Conservation (phyloP, 2,329 filamentous ascomycete genomes). For the Fusarium oligoseptatum region DNA sequence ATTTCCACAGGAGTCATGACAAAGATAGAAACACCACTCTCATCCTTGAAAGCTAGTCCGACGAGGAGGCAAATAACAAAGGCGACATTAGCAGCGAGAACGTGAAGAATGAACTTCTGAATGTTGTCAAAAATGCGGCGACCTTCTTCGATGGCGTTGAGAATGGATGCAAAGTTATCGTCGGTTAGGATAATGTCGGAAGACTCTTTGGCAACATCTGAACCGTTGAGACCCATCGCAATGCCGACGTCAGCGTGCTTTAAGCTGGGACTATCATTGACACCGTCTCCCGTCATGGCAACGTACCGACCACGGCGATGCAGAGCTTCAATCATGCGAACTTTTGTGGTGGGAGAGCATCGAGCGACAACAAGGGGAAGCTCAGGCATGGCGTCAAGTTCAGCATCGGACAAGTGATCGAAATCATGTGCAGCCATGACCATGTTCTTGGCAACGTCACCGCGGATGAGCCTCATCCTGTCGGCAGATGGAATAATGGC, state of each 20-base stretch:
- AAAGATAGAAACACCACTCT: slow-evolving; percentile 73
- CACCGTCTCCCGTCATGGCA: slow-evolving; percentile 79
- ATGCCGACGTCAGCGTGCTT: slow-evolving; percentile 78
- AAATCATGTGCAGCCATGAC: slow-evolving; percentile 75
- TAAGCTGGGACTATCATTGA: slow-evolving; percentile 77
- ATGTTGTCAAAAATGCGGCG: slow-evolving; percentile 79
- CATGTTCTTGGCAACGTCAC: slow-evolving; percentile 67
- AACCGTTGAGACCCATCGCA: slow-evolving; percentile 74
- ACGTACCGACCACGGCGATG: slow-evolving; percentile 73
- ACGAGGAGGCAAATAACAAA: slow-evolving; percentile 76
- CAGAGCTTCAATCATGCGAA: slow-evolving; percentile 81
- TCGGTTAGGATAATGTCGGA: slow-evolving; percentile 76
- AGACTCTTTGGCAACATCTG: slow-evolving; percentile 78
- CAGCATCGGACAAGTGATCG: slow-evolving; percentile 70
- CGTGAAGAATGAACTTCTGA: slow-evolving; percentile 77
- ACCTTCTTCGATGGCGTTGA: slow-evolving; percentile 71
- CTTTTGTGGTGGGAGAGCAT: slow-evolving; percentile 79
- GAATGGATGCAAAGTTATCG: slow-evolving; percentile 70
- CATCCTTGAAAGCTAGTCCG: slow-evolving; percentile 77
- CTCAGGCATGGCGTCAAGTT: slow-evolving; percentile 73
- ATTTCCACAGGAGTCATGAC: slow-evolving; percentile 78
- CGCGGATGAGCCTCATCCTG: slow-evolving; percentile 54
- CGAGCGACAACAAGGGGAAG: slow-evolving; percentile 77
- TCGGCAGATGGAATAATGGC: slow-evolving; percentile 67
- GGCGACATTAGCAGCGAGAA: slow-evolving; percentile 76